Percentiles rank a stretch among this genome's conserved stretches.
phyloP scores from a whole-genome alignment of 495 filamentous ascomycete genomes.

The Trichoderma reesei region DNA sequence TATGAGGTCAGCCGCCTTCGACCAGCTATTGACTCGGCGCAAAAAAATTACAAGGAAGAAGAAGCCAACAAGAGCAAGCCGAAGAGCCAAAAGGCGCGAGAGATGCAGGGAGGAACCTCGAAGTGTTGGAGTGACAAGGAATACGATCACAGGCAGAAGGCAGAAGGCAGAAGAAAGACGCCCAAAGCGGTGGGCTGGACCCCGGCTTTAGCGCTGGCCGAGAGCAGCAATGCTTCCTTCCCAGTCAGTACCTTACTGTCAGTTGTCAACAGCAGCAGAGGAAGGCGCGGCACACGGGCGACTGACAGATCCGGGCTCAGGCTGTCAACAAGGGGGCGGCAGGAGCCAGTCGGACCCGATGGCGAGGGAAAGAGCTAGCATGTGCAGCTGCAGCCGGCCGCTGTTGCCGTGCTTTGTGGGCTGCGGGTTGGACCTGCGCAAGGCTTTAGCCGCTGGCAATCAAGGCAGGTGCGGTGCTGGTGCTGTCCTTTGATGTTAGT shows the following conservation, averaged over 20 bases:
- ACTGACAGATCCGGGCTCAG: not conserved
- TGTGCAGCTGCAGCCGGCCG: constrained; percentile 2
- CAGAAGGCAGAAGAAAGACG: not conserved
- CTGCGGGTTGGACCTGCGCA: not conserved
- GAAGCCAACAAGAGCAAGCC: not conserved
- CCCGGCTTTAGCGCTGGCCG: not conserved
- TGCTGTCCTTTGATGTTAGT: not conserved
- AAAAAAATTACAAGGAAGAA: not conserved
- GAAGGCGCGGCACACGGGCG: not conserved
- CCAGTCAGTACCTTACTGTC: too few species aligned
- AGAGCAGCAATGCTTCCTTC: too few species aligned
- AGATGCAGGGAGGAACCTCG: constrained; percentile 5
- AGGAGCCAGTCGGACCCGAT: not conserved
- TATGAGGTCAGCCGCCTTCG: too few species aligned
- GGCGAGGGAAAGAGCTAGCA: not conserved
- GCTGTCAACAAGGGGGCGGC: constrained; percentile 1
- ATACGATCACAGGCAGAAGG: not conserved
- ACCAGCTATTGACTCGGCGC: too few species aligned
- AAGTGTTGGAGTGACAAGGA: too few species aligned
- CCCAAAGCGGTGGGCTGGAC: constrained; percentile 3
- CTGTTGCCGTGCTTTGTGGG: not conserved
- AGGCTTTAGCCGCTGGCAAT: not conserved
- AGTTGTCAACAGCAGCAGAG: not conserved
- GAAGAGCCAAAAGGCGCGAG: not conserved
- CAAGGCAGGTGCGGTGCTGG: not conserved